These are phyloP conservation scores for Saksenaea oblongispora DNA, from an alignment of 371 early-diverging fungal genomes.

Conservation along the genomic window DNA sequence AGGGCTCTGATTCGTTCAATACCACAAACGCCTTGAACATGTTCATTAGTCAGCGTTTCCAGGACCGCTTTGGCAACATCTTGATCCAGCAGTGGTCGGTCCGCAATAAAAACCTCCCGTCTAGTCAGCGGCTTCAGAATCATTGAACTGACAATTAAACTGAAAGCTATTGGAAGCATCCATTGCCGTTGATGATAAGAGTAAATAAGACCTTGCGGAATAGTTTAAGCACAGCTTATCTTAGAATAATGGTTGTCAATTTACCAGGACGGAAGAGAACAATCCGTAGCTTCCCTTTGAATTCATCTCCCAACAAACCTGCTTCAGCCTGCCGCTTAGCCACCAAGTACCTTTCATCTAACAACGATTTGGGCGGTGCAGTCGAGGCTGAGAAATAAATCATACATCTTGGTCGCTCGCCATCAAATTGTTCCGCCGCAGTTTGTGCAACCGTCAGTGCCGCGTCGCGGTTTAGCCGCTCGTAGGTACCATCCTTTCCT, in stretches of 20 bases:
- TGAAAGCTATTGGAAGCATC: slow-evolving; percentile 25
- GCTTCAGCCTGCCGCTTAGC: slow-evolving; percentile 31
- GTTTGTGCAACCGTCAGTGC: slow-evolving; percentile 22
- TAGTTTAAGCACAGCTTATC: neutral
- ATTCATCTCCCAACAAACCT: slow-evolving; percentile 16
- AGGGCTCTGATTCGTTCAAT: slow-evolving; percentile 23
- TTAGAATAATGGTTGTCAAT: neutral
- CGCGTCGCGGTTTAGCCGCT: slow-evolving; percentile 27
- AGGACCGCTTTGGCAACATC: slow-evolving; percentile 24
- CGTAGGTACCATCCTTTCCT: slow-evolving; percentile 25
- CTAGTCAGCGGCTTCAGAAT: slow-evolving; percentile 22
- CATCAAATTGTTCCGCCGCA: slow-evolving; percentile 20
- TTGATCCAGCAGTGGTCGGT: slow-evolving; percentile 26
- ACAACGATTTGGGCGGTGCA: slow-evolving; percentile 21
- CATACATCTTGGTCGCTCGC: slow-evolving; percentile 15
- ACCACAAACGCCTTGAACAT: slow-evolving; percentile 22
- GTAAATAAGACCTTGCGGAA: slow-evolving; percentile 24
- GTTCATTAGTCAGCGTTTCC: slow-evolving; percentile 20
- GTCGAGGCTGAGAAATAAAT: slow-evolving; percentile 30
- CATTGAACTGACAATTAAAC: slow-evolving; percentile 22
- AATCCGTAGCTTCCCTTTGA: slow-evolving; percentile 18
- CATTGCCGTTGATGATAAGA: slow-evolving; percentile 24
- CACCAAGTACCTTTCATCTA: slow-evolving; percentile 24
- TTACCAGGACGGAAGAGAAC: slow-evolving; percentile 33
- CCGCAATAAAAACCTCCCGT: slow-evolving; percentile 19